phyloP scores from a whole-genome alignment of 371 early-diverging fungal genomes.

The Lichtheimia ornata region DNA sequence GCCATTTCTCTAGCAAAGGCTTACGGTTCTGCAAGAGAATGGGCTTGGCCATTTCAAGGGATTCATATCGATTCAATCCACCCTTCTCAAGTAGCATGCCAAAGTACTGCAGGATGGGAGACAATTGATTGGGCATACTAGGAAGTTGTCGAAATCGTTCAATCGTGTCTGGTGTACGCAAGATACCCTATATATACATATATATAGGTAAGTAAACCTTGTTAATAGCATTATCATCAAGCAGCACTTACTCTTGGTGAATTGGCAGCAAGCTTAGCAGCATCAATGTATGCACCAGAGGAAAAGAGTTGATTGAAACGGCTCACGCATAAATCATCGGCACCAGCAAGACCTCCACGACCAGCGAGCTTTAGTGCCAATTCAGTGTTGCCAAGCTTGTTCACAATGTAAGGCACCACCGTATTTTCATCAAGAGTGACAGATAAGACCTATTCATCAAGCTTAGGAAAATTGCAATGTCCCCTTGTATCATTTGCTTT shows the following conservation, averaged over 20 bases:
- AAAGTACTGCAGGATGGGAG: constrained; percentile 97
- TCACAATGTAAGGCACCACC: constrained; percentile 88
- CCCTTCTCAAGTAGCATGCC: constrained; percentile 95
- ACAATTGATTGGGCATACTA: constrained; percentile 78
- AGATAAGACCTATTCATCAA: constrained; percentile 73
- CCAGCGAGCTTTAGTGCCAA: constrained; percentile 89
- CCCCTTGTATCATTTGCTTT: not conserved
- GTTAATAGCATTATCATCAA: not conserved
- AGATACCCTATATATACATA: constrained; percentile 71
- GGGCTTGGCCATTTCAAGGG: constrained; percentile 91
- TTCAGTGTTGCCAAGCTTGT: constrained; percentile 83
- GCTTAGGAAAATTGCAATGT: not conserved
- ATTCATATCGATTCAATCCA: constrained; percentile 91
- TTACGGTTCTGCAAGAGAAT: constrained; percentile 92
- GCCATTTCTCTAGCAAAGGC: constrained; percentile 95
- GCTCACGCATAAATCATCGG: constrained; percentile 87
- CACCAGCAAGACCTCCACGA: constrained; percentile 92
- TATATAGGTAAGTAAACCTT: not conserved
- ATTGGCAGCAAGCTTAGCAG: constrained; percentile 94
- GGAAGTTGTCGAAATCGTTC: constrained; percentile 90
- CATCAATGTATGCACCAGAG: constrained; percentile 83
- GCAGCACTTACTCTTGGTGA: constrained; percentile 76
- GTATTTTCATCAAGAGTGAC: constrained; percentile 88
- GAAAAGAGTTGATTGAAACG: constrained; percentile 86
- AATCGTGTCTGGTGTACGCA: constrained; percentile 94